phyloP scores from a whole-genome alignment of 345 rosid species.

The Limnanthes douglasii region DNA sequence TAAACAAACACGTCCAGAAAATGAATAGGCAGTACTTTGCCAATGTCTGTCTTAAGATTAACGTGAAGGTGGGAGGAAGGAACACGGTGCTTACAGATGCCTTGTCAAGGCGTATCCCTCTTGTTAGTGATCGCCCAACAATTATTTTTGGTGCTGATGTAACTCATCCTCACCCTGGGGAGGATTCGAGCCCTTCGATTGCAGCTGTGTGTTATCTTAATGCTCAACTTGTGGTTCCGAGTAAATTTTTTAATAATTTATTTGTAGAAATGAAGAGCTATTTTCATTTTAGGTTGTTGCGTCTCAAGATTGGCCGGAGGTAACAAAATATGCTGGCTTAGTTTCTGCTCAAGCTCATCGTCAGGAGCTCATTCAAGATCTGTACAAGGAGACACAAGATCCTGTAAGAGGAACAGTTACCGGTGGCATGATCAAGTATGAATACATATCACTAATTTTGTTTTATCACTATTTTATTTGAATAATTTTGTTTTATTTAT shows the following conservation, averaged over 20 bases:
- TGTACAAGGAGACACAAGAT: conserved; percentile 26
- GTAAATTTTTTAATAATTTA: not conserved
- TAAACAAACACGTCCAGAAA: conserved; percentile 21
- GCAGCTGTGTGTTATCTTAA: conserved; percentile 17
- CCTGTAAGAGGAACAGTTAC: conserved; percentile 21
- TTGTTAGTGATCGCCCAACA: conserved; percentile 25
- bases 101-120: conserved; percentile 22
- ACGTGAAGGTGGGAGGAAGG: conserved; percentile 39
- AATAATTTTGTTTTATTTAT: not conserved
- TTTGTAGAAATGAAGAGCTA: no score
- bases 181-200: conserved; percentile 30
- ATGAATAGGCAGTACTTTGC: conserved; percentile 26
- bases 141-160: conserved; percentile 41
- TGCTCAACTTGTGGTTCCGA: not conserved
- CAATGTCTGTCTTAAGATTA: conserved; percentile 27
- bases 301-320: conserved; percentile 39
- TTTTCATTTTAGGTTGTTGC: conserved; percentile 21
- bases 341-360: conserved; percentile 32
- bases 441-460: no score
- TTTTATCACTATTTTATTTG: not conserved
- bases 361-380: conserved; percentile 28
- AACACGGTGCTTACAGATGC: conserved; percentile 35
- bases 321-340: conserved; percentile 23
- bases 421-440: conserved; percentile 38
- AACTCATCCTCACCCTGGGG: conserved; percentile 32